These are phyloP conservation scores for Pythium volutum DNA, from an alignment of 352 stramenopile genomes.

Conservation along the genomic window DNA sequence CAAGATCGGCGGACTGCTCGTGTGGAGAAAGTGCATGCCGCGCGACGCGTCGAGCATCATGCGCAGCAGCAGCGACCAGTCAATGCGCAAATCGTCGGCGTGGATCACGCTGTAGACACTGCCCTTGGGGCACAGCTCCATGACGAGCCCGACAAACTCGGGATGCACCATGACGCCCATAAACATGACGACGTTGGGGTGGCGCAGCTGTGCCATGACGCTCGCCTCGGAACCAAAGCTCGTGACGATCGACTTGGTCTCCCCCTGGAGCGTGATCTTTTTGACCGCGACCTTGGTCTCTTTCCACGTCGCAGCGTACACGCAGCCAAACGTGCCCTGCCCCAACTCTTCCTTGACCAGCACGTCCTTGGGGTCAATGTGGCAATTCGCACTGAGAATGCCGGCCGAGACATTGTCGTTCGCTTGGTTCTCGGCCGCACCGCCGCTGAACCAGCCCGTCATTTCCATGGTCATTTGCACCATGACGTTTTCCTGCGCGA, in stretches of 20 bases:
- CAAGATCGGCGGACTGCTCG: conserved; percentile 83
- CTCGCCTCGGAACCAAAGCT: conserved; percentile 80
- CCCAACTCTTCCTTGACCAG: conserved; percentile 76
- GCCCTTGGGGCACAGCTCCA: conserved; percentile 86
- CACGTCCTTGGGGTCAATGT: conserved; percentile 84
- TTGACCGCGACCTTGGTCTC: conserved; percentile 81
- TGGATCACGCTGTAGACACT: conserved; percentile 86
- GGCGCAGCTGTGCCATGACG: conserved; percentile 79
- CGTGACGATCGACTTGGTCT: conserved; percentile 79
- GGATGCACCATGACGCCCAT: conserved; percentile 90
- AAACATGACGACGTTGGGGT: conserved; percentile 89
- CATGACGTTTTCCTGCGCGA: conserved; percentile 85
- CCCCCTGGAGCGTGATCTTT: conserved; percentile 78
- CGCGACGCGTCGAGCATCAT: conserved; percentile 88
- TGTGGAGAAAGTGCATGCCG: conserved; percentile 91
- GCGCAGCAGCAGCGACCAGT: conserved; percentile 81
- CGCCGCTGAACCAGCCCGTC: conserved; percentile 84
- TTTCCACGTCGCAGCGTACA: conserved; percentile 79
- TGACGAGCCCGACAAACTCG: conserved; percentile 82
- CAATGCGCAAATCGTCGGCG: conserved; percentile 69
- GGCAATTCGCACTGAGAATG: conserved; percentile 75
- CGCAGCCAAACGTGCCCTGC: conserved; percentile 70
- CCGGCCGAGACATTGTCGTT: conserved; percentile 41
- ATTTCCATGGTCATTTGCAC: conserved; percentile 90
- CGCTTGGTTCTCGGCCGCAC: conserved; percentile 50